phyloP scores from a whole-genome alignment of 192 early-diverging fungal species.

The Coemansia sp. region DNA sequence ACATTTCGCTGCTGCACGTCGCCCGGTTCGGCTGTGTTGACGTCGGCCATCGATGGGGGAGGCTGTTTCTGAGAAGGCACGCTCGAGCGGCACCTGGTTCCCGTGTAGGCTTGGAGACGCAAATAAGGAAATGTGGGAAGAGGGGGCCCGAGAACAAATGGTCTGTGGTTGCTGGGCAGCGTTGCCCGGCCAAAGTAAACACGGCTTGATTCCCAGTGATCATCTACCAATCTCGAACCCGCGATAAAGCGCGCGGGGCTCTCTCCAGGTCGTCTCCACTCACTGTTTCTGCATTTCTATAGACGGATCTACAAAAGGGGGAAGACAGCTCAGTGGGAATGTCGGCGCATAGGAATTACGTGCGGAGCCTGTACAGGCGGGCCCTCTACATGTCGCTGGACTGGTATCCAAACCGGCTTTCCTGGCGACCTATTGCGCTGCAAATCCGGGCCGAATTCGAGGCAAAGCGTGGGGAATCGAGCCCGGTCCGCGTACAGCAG shows the following conservation, averaged over 20 bases:
- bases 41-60: constrained; percentile 6
- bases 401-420: constrained; percentile 80
- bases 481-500: constrained; percentile 64
- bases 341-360: constrained; percentile 62
- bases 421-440: constrained; percentile 76
- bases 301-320: neutral
- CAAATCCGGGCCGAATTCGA: constrained; percentile 84
- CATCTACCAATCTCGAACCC: too few species aligned
- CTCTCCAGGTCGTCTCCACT: too few species aligned
- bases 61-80: constrained; percentile 2
- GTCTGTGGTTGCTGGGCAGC: too few species aligned
- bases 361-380: constrained; percentile 78
- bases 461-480: constrained; percentile 64
- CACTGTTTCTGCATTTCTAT: neutral
- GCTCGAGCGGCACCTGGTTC: too few species aligned
- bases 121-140: too few species aligned
- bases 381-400: constrained; percentile 75
- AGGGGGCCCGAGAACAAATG: too few species aligned
- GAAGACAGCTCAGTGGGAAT: constrained; percentile 5
- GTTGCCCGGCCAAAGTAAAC: too few species aligned
- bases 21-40: constrained; percentile 7
- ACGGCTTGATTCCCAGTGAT: too few species aligned
- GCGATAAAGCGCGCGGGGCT: too few species aligned
- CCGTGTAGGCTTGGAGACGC: too few species aligned
- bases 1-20: constrained; percentile 52